These are phyloP conservation scores for Ganoderma lingzhi DNA, from an alignment of 1,284 basidiomycete genomes.

Conservation along the genomic window DNA sequence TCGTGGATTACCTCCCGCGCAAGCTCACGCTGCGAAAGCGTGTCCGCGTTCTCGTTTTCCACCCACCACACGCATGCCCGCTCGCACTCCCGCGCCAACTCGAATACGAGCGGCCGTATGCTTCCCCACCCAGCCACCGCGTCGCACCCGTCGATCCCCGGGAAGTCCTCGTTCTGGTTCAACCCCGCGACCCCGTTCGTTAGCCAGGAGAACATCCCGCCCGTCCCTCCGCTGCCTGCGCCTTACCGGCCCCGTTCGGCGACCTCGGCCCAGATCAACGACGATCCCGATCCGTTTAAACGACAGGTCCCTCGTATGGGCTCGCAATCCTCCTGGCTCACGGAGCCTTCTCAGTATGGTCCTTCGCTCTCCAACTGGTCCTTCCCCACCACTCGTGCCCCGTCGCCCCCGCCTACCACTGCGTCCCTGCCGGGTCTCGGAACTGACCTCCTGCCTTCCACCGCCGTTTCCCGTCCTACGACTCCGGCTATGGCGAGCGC, in stretches of 20 bases:
- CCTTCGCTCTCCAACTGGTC: conserved; percentile 70
- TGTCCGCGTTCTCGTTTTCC: conserved; percentile 76
- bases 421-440: conserved; percentile 47
- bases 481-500: conserved; percentile 64
- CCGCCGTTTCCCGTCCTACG: conserved; percentile 50
- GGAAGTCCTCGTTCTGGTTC: conserved; percentile 71
- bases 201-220: conserved; percentile 53
- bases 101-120: conserved; percentile 45
- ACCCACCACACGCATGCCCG: conserved; percentile 57
- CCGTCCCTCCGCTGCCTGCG: conserved; percentile 70
- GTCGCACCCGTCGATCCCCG: conserved; percentile 56
- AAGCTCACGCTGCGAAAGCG: conserved; percentile 61
- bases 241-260: conserved; percentile 58
- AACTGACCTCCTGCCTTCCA: conserved; percentile 48
- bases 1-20: conserved; percentile 79
- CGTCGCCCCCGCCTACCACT: conserved; percentile 36
- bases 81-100: conserved; percentile 35
- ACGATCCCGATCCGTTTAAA: conserved; percentile 69
- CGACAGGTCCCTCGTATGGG: conserved; percentile 59
- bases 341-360: conserved; percentile 65
- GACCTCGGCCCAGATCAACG: conserved; percentile 46
- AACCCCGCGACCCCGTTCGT: conserved; percentile 49
- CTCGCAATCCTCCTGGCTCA: conserved; percentile 76
- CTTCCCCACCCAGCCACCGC: conserved; percentile 48
- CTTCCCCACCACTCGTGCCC: conserved; percentile 57